A percentile compares a stretch with the other conserved stretches of the same genome.
These are phyloP conservation scores for Choiromyces venosus DNA, from an alignment of 495 filamentous ascomycete species.

Conservation along the genomic window DNA sequence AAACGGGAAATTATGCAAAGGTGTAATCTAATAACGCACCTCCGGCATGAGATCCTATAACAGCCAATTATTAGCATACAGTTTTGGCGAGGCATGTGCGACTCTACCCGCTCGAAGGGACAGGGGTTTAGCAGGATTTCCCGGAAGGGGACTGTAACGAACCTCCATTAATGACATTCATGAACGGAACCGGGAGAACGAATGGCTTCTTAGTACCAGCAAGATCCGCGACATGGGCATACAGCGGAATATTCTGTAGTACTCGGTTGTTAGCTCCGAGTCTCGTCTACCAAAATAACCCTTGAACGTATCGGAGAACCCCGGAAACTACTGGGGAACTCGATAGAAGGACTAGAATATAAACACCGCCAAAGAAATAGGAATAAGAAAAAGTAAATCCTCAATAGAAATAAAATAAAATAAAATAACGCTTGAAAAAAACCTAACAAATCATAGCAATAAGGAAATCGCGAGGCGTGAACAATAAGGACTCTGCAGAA, in stretches of 20 bases:
- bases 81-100: conserved; percentile 20
- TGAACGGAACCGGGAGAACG: conserved; percentile 97
- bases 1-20: not conserved
- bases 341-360: not conserved
- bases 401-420: not conserved
- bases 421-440: not conserved
- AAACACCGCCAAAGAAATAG: not conserved
- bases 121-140: conserved; percentile 2
- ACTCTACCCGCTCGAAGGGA: not conserved
- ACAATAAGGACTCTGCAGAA: not conserved
- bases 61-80: not conserved
- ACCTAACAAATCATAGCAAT: conserved; percentile 1
- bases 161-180: conserved; percentile 99
- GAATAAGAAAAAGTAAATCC: not conserved
- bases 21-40: conserved; percentile 41
- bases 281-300: not conserved
- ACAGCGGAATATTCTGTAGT: conserved; percentile 74
- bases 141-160: conserved; percentile 26
- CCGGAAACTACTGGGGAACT: not conserved
- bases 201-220: conserved; percentile 99
- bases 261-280: conserved; percentile 25
- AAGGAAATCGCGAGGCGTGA: not conserved
- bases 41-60: conserved; percentile 78
- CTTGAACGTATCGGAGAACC: not conserved
- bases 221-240: conserved; percentile 96